Evolutionary conservation across 352 stramenopile species (phyloP).

Genomic region (Globisporangium paddicum): DNA sequence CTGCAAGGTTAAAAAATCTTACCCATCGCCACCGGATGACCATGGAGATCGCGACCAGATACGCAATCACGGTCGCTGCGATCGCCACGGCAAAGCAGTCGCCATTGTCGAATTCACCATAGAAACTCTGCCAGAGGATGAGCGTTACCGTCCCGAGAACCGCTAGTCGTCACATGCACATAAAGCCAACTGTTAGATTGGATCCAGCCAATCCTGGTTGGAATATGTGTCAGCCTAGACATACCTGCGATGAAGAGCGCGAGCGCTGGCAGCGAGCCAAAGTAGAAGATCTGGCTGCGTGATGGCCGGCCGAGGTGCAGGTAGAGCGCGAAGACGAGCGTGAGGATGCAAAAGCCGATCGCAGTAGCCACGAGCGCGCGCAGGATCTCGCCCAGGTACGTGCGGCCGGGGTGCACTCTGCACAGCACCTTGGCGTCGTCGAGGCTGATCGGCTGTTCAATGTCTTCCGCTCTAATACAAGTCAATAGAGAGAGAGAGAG

Average conservation of each 20-base stretch:
- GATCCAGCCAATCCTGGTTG: neutral
- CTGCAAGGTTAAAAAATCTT: slow-evolving; percentile 5
- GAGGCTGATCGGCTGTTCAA: slow-evolving; percentile 14
- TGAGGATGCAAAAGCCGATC: slow-evolving; percentile 42
- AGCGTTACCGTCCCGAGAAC: slow-evolving; percentile 40
- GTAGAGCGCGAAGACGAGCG: slow-evolving; percentile 45
- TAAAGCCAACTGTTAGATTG: neutral
- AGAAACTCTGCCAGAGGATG: slow-evolving; percentile 54
- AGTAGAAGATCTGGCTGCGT: slow-evolving; percentile 48
- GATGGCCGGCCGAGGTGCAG: slow-evolving; percentile 63
- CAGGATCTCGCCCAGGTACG: slow-evolving; percentile 27
- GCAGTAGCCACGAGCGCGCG: slow-evolving; percentile 38
- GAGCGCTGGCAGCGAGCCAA: slow-evolving; percentile 49
- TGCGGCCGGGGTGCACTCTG: slow-evolving; percentile 18
- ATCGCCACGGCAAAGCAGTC: slow-evolving; percentile 68
- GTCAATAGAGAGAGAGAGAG: no score
- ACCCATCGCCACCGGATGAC: slow-evolving; percentile 72
- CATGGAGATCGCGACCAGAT: slow-evolving; percentile 64
- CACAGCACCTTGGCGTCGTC: slow-evolving; percentile 28
- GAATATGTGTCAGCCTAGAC: no score
- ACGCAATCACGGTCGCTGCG: slow-evolving; percentile 67
- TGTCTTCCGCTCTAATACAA: neutral
- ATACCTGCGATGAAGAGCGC: slow-evolving; percentile 37
- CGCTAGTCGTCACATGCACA: slow-evolving; percentile 14
- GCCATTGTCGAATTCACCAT: slow-evolving; percentile 55